Evolutionary conservation across 2,329 filamentous ascomycete genomes (phyloP).

Genomic region (Teratosphaeria zuluensis): DNA sequence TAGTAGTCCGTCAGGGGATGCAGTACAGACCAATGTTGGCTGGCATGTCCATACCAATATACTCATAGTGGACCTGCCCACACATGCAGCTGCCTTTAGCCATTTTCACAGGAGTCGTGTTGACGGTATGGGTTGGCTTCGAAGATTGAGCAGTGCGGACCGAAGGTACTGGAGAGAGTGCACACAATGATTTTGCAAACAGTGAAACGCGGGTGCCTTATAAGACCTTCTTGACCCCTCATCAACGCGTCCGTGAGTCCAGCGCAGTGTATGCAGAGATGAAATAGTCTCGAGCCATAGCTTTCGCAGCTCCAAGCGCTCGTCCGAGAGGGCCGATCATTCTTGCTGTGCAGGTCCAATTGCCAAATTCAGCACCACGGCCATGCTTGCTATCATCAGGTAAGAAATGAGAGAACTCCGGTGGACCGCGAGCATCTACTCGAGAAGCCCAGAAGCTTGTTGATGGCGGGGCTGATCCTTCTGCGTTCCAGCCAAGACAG

Average conservation of each 20-base stretch:
- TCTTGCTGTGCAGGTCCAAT: neutral
- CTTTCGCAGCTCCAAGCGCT: neutral
- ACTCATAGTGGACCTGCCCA: conserved; percentile 19
- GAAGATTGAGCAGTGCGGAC: no score
- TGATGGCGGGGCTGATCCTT: neutral
- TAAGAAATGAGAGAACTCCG: neutral
- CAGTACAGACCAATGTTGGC: neutral
- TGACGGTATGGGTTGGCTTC: neutral
- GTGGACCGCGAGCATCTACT: neutral
- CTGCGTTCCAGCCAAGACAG: neutral
- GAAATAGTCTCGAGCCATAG: neutral
- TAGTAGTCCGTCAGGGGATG: neutral
- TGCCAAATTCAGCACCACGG: neutral
- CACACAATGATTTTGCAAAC: no score
- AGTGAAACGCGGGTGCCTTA: no score
- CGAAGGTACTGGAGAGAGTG: no score
- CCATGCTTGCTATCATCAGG: neutral
- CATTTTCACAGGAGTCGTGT: conserved; percentile 5
- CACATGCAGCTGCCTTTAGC: conserved; percentile 24
- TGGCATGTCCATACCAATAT: conserved; percentile 9
- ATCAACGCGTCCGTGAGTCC: no score
- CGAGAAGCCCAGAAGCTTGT: neutral
- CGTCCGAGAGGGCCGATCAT: neutral
- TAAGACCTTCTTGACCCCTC: no score
- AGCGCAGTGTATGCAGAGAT: neutral